Percentiles rank a stretch among this genome's conserved stretches.
phyloP scores from a whole-genome alignment of 768 basidiomycete genomes.

The Lentinula boryana region DNA sequence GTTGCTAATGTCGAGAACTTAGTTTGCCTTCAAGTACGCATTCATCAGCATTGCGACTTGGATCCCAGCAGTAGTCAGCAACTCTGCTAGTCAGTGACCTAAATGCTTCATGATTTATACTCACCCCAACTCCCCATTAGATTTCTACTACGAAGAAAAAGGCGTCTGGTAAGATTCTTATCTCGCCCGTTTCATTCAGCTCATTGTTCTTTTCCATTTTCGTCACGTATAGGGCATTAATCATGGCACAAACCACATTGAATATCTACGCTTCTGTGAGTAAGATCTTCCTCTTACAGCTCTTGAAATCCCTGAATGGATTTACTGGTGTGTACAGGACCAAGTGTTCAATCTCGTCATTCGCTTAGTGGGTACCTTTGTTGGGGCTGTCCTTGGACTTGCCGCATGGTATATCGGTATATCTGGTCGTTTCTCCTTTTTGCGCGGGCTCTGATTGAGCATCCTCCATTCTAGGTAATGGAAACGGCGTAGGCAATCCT shows the following conservation, averaged over 20 bases:
- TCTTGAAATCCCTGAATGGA: background rate
- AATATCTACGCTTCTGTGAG: constrained; percentile 41
- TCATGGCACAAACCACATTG: constrained; percentile 56
- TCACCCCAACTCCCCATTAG: constrained; percentile 13
- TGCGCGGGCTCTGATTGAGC: background rate
- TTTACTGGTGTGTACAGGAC: constrained; percentile 20
- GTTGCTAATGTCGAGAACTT: background rate
- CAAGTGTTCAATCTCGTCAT: constrained; percentile 47
- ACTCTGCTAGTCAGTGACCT: constrained; percentile 32
- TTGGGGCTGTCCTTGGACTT: constrained; percentile 38
- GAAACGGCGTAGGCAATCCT: constrained; percentile 40
- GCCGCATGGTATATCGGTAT: constrained; percentile 44
- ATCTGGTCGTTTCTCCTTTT: background rate
- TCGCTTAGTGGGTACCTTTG: constrained; percentile 38
- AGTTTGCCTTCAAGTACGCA: constrained; percentile 48
- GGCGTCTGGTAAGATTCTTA: constrained; percentile 35
- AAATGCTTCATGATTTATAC: background rate
- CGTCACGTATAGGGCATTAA: constrained; percentile 36
- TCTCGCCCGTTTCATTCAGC: background rate
- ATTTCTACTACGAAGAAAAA: constrained; percentile 37
- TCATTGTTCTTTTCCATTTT: background rate
- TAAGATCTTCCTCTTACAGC: background rate
- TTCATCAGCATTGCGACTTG: constrained; percentile 44
- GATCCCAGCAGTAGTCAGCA: constrained; percentile 38
- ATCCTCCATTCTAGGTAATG: constrained; percentile 27